Evolutionary conservation across 768 basidiomycete species (phyloP).

Genomic region (Mycena rosella): DNA sequence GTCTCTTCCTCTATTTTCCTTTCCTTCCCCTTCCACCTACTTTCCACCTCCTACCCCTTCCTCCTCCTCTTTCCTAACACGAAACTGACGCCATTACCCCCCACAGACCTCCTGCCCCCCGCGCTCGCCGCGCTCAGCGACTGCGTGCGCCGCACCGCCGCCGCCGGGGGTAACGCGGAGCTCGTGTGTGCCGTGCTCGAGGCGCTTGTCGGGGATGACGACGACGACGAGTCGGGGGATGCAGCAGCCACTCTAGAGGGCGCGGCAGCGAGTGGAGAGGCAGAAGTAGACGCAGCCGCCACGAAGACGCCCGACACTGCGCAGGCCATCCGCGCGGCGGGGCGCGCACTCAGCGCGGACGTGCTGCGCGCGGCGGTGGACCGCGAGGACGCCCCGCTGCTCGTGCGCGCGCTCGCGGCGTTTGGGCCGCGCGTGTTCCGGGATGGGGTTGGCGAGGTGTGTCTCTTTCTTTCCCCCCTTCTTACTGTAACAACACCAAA

Average conservation of each 20-base stretch:
- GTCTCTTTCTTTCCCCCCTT: slow-evolving; percentile 32
- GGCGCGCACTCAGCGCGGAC: slow-evolving; percentile 46
- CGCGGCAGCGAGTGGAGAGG: background rate
- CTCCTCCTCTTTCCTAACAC: no score
- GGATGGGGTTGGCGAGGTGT: slow-evolving; percentile 60
- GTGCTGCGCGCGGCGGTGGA: slow-evolving; percentile 51
- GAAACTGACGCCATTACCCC: background rate
- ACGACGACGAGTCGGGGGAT: background rate
- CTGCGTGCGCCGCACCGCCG: slow-evolving; percentile 43
- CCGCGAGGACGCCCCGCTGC: slow-evolving; percentile 36
- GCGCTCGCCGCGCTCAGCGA: slow-evolving; percentile 61
- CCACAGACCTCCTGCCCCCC: slow-evolving; percentile 59
- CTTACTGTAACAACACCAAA: background rate
- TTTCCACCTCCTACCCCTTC: background rate
- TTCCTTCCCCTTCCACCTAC: background rate
- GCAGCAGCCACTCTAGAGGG: background rate
- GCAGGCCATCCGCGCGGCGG: slow-evolving; percentile 29
- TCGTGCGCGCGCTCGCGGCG: slow-evolving; percentile 61
- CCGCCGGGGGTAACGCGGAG: slow-evolving; percentile 39
- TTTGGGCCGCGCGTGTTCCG: slow-evolving; percentile 66
- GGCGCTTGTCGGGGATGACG: slow-evolving; percentile 57
- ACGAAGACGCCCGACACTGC: background rate
- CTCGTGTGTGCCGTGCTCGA: slow-evolving; percentile 63
- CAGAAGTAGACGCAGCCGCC: background rate
- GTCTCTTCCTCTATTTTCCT: no score